phyloP scores from a whole-genome alignment of 2,329 filamentous ascomycete species.

The Hypoxylon sp. region DNA sequence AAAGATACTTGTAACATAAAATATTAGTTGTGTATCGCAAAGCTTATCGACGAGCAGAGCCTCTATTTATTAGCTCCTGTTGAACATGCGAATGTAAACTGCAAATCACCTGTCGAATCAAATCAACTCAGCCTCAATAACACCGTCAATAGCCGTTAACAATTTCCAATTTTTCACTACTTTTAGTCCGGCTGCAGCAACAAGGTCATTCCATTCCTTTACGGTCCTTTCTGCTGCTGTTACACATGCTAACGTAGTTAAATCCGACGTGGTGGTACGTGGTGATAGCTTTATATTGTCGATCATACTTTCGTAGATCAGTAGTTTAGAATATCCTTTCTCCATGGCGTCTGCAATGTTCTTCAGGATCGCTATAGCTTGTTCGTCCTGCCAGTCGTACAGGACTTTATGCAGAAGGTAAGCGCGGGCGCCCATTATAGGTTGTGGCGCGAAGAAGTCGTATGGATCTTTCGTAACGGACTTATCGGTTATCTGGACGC shows the following conservation, averaged over 20 bases:
- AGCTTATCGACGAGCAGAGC: not conserved
- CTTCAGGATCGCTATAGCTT: constrained; percentile 53
- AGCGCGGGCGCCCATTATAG: constrained; percentile 57
- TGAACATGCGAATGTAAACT: not conserved
- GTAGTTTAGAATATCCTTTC: constrained; percentile 57
- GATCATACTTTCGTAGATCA: constrained; percentile 59
- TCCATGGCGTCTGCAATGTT: constrained; percentile 53
- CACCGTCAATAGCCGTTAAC: constrained; percentile 49
- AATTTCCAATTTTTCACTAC: constrained; percentile 54
- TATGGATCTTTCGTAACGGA: constrained; percentile 53
- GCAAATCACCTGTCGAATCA: constrained; percentile 15
- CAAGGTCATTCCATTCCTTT: constrained; percentile 51
- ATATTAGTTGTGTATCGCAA: not conserved
- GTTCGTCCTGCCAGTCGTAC: constrained; percentile 59
- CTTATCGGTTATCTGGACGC: constrained; percentile 45
- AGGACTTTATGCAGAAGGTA: constrained; percentile 56
- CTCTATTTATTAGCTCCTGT: not conserved
- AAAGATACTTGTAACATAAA: not conserved
- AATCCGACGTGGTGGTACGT: constrained; percentile 54
- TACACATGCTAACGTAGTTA: constrained; percentile 55
- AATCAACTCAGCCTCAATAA: constrained; percentile 51
- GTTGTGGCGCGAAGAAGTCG: constrained; percentile 59
- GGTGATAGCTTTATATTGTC: constrained; percentile 50
- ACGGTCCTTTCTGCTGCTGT: constrained; percentile 54
- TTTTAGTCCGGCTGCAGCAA: constrained; percentile 48